These are phyloP conservation scores for Syncephalis plumigaleata DNA, from an alignment of 371 early-diverging fungal species.

Conservation along the genomic window DNA sequence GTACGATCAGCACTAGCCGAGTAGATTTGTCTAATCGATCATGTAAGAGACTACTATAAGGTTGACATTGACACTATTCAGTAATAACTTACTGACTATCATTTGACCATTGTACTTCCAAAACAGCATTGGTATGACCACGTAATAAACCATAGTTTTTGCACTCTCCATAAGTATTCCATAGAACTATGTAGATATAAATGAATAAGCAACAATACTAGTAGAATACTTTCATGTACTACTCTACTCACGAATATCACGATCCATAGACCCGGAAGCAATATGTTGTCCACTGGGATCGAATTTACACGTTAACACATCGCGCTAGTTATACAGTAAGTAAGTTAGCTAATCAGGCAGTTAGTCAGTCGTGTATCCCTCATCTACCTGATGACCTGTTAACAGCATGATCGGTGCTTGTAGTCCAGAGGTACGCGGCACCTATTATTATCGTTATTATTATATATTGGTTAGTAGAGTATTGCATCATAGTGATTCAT, in stretches of 20 bases:
- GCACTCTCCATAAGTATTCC: constrained; percentile 86
- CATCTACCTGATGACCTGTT: constrained; percentile 48
- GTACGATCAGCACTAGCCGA: constrained; percentile 59
- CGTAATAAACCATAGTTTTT: constrained; percentile 68
- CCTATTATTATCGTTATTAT: constrained; percentile 12
- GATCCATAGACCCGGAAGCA: constrained; percentile 72
- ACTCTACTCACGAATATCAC: constrained; percentile 46
- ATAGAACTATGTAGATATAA: constrained; percentile 37
- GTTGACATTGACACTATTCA: constrained; percentile 1
- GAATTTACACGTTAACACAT: constrained; percentile 70
- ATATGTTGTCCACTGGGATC: constrained; percentile 67
- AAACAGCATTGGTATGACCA: constrained; percentile 70
- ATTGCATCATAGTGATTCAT: too few relatives aligned
- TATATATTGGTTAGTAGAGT: too few relatives aligned
- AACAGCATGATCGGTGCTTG: constrained; percentile 80
- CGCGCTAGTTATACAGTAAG: constrained; percentile 35
- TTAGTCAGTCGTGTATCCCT: background rate
- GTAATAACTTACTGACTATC: constrained; percentile 47
- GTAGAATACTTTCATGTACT: background rate
- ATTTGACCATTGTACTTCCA: constrained; percentile 82
- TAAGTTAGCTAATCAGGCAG: too few relatives aligned
- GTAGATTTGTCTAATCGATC: constrained; percentile 25
- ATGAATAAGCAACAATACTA: background rate
- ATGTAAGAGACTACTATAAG: background rate
- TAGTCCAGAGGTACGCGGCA: constrained; percentile 69